Conservation (phyloP, 805 yeast species). For the Candida ascalaphidarum region DNA sequence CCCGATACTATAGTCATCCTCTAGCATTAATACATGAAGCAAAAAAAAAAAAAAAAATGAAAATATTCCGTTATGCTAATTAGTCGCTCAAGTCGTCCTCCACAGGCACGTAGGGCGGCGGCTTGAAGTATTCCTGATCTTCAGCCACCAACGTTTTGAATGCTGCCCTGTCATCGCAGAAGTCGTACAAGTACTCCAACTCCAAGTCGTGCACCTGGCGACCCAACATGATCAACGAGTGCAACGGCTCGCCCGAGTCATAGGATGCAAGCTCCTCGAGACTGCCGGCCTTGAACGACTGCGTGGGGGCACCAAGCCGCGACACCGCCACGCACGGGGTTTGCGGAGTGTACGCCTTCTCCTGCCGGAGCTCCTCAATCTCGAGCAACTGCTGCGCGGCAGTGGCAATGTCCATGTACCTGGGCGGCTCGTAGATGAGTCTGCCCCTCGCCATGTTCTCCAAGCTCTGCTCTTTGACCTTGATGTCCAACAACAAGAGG, state of each 20-base stretch:
- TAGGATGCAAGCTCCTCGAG: conserved; percentile 67
- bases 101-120: conserved; percentile 56
- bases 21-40: no score
- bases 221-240: conserved; percentile 84
- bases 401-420: conserved; percentile 88
- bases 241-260: conserved; percentile 92
- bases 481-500: conserved; percentile 77
- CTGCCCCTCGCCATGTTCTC: conserved; percentile 93
- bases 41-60: no score
- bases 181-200: conserved; percentile 73
- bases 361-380: conserved; percentile 70
- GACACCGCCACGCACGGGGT: conserved; percentile 95
- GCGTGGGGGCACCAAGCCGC: conserved; percentile 81
- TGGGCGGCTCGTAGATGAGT: conserved; percentile 89
- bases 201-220: conserved; percentile 92
- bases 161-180: conserved; percentile 51
- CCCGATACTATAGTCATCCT: no score
- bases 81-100: conserved; percentile 15
- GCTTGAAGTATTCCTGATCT: conserved; percentile 67
- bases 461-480: conserved; percentile 93
- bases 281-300: conserved; percentile 78
- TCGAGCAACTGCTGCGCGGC: conserved; percentile 86
- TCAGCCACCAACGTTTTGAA: conserved; percentile 32
- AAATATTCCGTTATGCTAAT: background rate
- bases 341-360: conserved; percentile 70